Conservation (phyloP, 495 filamentous ascomycete genomes). For the Penicillium odoratum region DNA sequence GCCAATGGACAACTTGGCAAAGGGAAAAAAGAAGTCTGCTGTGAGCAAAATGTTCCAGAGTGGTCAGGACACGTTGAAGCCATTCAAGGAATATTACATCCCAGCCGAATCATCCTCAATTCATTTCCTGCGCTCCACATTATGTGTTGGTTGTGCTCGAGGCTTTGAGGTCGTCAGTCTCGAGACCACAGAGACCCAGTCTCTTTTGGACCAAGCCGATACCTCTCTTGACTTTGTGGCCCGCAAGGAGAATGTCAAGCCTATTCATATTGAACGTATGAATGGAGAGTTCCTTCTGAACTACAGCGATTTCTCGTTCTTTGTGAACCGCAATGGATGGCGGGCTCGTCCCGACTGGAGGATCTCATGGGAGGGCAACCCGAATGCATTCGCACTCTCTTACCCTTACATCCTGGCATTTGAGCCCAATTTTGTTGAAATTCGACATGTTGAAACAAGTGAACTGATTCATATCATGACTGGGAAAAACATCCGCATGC, state of each 20-base stretch:
- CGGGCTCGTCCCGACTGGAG: conserved; percentile 92
- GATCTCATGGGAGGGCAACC: conserved; percentile 95
- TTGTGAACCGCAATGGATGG: conserved; percentile 98
- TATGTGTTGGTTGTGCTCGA: conserved; percentile 91
- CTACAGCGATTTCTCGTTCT: conserved; percentile 98
- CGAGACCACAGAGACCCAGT: conserved; percentile 96
- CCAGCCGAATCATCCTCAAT: conserved; percentile 94
- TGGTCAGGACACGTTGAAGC: conserved; percentile 89
- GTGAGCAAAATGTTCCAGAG: conserved; percentile 93
- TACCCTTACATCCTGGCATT: conserved; percentile 97
- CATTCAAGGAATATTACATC: conserved; percentile 99
- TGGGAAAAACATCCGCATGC: conserved; percentile 92
- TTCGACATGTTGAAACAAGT: conserved; percentile 89
- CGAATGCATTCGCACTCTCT: conserved; percentile 86
- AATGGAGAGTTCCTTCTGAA: conserved; percentile 97
- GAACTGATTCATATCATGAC: conserved; percentile 91
- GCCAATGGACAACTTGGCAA: conserved; percentile 86
- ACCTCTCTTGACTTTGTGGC: conserved; percentile 97
- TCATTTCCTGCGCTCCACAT: conserved; percentile 93
- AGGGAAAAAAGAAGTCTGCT: conserved; percentile 86
- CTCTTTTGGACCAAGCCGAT: conserved; percentile 94
- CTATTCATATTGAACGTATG: conserved; percentile 96
- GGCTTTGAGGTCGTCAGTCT: conserved; percentile 97
- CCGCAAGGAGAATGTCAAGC: conserved; percentile 86
- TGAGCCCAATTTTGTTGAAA: conserved; percentile 98